Evolutionary conservation across 345 rosid species (phyloP), one percentile per base, ranked within the genome.

Genomic region (Orychophragmus violaceus): DNA sequence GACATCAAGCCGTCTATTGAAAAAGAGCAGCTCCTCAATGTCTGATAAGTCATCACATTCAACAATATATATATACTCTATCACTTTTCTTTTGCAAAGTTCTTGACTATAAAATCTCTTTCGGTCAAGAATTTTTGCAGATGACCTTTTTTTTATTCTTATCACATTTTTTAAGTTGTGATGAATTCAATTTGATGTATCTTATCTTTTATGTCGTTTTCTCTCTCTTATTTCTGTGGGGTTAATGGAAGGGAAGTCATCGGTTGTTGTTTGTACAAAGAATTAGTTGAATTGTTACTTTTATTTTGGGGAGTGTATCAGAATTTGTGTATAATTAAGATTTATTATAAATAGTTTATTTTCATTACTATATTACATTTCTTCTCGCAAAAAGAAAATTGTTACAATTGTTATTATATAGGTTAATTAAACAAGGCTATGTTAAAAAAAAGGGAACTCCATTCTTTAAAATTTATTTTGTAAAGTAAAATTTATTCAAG

Each of bases 1-100:
- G 82, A 74, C 17, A 49, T 71, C 37, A 71, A 44, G 13, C 37
- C 68, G 19, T 48, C 77, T 5, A 19, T 48, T 36, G 81, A 80
- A 72, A 73, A 18, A 59, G 77, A 73, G 7, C 78, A 72, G 60
- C 77, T 74, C 21, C 78, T 77, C 67, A 63, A 80, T 61, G 80
- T 69, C 21, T 80, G 64, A 76, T 60, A 12, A 28, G 5, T 39
- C 12, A 39, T 59, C 57, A 66, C 22, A 12, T 37, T 60, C 55
- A 51, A 1, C 53, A 69, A n/a, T n/a, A n/a, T n/a, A 23, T 35
- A 28, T 59, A 39, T 39, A 14, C 18, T 16, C 33, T 39, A 37
- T 59, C 49, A 5, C 2, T 37, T n/a, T 62, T 54, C 41, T n/a
- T 17, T 54, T 48, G 37, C 62, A 24, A 63, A 62, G 9, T 25